phyloP scores from a whole-genome alignment of 768 basidiomycete genomes.

The Termitomyces sp. region DNA sequence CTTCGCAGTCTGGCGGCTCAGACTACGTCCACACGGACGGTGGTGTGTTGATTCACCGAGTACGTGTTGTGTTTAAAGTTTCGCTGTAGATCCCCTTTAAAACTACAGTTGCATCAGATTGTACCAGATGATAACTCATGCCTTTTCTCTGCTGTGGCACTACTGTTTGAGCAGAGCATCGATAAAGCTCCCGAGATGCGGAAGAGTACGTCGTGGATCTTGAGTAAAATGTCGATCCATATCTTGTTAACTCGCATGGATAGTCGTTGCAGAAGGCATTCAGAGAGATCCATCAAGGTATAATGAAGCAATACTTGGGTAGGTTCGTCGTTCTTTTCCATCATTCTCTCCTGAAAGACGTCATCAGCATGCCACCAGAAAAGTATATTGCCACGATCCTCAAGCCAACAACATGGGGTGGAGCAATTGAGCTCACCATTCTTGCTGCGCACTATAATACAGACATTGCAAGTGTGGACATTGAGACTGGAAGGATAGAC shows the following conservation, averaged over 20 bases:
- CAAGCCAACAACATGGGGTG: constrained; percentile 84
- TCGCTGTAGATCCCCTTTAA: neutral
- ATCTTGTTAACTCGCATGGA: neutral
- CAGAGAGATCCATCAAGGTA: constrained; percentile 64
- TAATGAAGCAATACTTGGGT: constrained; percentile 87
- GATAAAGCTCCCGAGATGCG: constrained; percentile 66
- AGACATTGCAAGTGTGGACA: constrained; percentile 88
- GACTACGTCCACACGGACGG: constrained; percentile 58
- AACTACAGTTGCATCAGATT: constrained; percentile 20
- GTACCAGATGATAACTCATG: constrained; percentile 99
- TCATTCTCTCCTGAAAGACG: neutral
- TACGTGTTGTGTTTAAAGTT: constrained; percentile 18
- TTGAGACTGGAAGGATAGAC: constrained; percentile 89
- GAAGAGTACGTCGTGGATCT: constrained; percentile 46
- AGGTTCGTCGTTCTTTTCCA: constrained; percentile 6
- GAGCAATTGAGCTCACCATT: constrained; percentile 89
- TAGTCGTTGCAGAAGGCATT: constrained; percentile 86
- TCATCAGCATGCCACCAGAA: constrained; percentile 42
- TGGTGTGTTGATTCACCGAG: constrained; percentile 69
- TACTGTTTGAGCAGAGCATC: constrained; percentile 82
- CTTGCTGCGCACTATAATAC: constrained; percentile 77
- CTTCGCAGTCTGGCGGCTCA: constrained; percentile 29
- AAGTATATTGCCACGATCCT: constrained; percentile 80
- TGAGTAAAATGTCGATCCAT: neutral
- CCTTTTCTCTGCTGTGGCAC: constrained; percentile 80